A percentile compares a stretch with the other conserved stretches of the same genome.
Conservation (phyloP, 1,139 yeast genomes). For the Protomyces lactucae-debilis region DNA sequence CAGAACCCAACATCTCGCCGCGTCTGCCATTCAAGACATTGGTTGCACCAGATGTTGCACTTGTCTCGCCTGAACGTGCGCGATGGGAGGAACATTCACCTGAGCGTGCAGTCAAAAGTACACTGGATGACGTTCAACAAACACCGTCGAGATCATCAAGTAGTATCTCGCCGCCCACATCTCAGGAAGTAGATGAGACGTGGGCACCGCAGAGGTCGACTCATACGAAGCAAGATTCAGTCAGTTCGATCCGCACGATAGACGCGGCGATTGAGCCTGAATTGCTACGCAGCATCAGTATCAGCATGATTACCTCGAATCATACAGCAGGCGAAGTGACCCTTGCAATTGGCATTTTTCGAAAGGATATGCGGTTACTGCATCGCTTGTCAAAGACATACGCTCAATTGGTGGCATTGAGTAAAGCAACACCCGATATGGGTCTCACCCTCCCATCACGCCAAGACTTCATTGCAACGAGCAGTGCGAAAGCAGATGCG, state of each 20-base stretch:
- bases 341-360: constrained; percentile 2
- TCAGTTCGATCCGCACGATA: neutral
- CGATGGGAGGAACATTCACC: neutral
- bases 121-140: neutral
- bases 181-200: neutral
- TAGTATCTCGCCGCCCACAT: neutral
- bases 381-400: constrained; percentile 1
- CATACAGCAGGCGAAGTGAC: neutral
- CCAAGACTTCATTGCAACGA: neutral
- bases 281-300: neutral
- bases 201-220: neutral
- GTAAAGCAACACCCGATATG: neutral
- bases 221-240: neutral
- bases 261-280: neutral
- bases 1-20: neutral
- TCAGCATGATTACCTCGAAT: neutral
- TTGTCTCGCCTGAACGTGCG: neutral
- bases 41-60: neutral
- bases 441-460: neutral
- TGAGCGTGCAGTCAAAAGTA: neutral
- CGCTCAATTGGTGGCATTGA: neutral
- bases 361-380: neutral
- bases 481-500: neutral
- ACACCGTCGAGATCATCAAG: neutral
- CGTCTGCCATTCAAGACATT: neutral